A percentile compares a stretch with the other conserved stretches of the same genome.
These are phyloP conservation scores for Talaromyces sp. DNA, from an alignment of 2,329 filamentous ascomycete species.

Conservation along the genomic window DNA sequence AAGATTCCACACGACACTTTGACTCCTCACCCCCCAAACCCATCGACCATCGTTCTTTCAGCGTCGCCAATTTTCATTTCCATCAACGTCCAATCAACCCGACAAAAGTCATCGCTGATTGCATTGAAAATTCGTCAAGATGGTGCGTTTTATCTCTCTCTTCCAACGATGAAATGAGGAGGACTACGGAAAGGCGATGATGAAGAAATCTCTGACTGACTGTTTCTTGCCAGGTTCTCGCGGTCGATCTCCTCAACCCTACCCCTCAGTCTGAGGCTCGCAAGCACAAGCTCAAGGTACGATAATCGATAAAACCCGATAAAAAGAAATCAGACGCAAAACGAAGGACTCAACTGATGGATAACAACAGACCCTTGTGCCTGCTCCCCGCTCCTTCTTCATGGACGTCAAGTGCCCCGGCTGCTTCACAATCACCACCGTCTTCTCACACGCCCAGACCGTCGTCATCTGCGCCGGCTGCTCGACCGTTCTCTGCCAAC, in stretches of 20 bases:
- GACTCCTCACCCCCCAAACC: neutral
- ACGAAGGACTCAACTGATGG: neutral
- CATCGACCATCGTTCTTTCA: slow-evolving; percentile 33
- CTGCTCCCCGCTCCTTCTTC: slow-evolving; percentile 98
- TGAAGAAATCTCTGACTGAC: slow-evolving; percentile 16
- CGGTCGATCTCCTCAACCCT: slow-evolving; percentile 99
- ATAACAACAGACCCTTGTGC: slow-evolving; percentile 73
- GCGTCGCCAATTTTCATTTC: slow-evolving; percentile 19
- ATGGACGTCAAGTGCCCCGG: slow-evolving; percentile 99
- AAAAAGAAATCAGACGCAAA: neutral
- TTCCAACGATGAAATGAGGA: neutral
- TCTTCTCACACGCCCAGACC: slow-evolving; percentile 99
- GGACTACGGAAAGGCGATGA: neutral
- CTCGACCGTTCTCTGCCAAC: slow-evolving; percentile 99
- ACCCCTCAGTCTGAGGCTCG: slow-evolving; percentile 94
- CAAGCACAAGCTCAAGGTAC: slow-evolving; percentile 99
- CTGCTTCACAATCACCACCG: slow-evolving; percentile 99
- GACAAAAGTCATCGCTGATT: slow-evolving; percentile 39
- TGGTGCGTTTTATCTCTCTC: slow-evolving; percentile 33
- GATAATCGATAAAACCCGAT: slow-evolving; percentile 24
- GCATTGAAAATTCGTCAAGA: slow-evolving; percentile 42
- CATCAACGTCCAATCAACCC: slow-evolving; percentile 35
- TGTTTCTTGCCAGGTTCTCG: slow-evolving; percentile 75
- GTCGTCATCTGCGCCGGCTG: slow-evolving; percentile 99
- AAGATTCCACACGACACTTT: neutral